A percentile compares a stretch with the other conserved stretches of the same genome.
These are phyloP conservation scores for Boletus reticuloceps DNA, from an alignment of 768 basidiomycete genomes.

Conservation along the genomic window DNA sequence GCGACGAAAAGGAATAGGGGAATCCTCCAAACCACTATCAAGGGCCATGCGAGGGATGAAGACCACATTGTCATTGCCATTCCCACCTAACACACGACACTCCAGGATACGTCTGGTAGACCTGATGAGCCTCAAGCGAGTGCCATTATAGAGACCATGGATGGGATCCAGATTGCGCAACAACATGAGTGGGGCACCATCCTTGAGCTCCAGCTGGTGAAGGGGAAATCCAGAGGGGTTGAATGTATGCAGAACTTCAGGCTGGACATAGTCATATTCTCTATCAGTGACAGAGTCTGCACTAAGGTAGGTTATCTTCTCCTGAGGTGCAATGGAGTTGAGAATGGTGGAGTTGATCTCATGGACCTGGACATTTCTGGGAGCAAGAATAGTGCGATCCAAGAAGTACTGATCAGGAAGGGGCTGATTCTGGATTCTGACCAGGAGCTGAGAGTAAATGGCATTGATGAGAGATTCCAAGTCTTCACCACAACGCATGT, in stretches of 20 bases:
- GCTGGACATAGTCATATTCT: too few relatives aligned
- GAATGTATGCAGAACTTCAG: too few relatives aligned
- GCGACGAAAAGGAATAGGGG: conserved; percentile 20
- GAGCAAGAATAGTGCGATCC: neutral
- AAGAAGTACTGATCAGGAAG: neutral
- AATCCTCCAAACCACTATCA: conserved; percentile 13
- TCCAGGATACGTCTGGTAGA: too few relatives aligned
- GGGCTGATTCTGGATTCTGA: neutral
- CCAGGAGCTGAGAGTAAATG: neutral
- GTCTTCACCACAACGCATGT: neutral
- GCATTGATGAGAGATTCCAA: neutral
- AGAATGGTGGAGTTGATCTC: neutral
- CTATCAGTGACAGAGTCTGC: neutral
- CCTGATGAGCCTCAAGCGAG: too few relatives aligned
- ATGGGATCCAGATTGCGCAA: too few relatives aligned
- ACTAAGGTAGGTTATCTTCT: neutral
- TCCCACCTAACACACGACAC: too few relatives aligned
- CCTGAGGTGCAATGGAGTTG: neutral
- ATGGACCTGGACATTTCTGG: neutral
- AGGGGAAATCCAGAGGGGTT: too few relatives aligned
- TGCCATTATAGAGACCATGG: too few relatives aligned
- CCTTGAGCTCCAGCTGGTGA: too few relatives aligned
- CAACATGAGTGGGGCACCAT: too few relatives aligned
- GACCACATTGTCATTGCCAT: conserved; percentile 4
- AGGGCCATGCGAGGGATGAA: conserved; percentile 32